Evolutionary conservation across 345 rosid genomes (phyloP).

Genomic region (Populus tremula): DNA sequence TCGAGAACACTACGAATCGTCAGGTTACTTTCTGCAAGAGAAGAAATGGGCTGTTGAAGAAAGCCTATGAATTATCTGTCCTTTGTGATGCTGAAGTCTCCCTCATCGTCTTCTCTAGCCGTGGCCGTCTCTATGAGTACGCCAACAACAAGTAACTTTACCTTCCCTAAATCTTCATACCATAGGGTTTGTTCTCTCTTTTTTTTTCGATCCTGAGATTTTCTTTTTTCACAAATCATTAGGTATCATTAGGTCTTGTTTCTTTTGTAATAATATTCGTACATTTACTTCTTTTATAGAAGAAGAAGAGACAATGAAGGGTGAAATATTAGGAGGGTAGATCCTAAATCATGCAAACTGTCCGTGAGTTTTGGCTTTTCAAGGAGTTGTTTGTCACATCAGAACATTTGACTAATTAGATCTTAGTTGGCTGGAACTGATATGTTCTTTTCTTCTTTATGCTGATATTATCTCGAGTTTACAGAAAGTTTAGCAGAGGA

Average conservation of each 20-base stretch:
- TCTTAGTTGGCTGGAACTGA: neutral
- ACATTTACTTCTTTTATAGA: too few relatives aligned
- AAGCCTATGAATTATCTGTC: conserved; percentile 84
- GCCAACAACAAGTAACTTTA: conserved; percentile 75
- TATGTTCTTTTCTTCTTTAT: neutral
- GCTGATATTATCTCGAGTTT: neutral
- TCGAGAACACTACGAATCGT: conserved; percentile 88
- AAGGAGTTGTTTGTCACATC: neutral
- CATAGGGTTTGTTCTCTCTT: neutral
- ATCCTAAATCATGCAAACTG: neutral
- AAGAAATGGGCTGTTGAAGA: conserved; percentile 85
- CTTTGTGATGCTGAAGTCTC: conserved; percentile 95
- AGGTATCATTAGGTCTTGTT: neutral
- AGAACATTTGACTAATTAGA: neutral
- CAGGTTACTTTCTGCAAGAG: conserved; percentile 97
- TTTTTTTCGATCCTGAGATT: neutral
- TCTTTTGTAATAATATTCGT: neutral
- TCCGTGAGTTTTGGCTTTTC: neutral
- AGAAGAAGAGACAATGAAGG: neutral
- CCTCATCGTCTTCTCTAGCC: conserved; percentile 89
- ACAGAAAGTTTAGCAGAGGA: neutral
- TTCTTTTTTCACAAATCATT: neutral
- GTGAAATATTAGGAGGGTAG: neutral
- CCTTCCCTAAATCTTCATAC: neutral
- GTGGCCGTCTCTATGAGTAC: conserved; percentile 96